These are phyloP conservation scores for Crepidotus variabilis DNA, from an alignment of 768 basidiomycete species.

Conservation along the genomic window DNA sequence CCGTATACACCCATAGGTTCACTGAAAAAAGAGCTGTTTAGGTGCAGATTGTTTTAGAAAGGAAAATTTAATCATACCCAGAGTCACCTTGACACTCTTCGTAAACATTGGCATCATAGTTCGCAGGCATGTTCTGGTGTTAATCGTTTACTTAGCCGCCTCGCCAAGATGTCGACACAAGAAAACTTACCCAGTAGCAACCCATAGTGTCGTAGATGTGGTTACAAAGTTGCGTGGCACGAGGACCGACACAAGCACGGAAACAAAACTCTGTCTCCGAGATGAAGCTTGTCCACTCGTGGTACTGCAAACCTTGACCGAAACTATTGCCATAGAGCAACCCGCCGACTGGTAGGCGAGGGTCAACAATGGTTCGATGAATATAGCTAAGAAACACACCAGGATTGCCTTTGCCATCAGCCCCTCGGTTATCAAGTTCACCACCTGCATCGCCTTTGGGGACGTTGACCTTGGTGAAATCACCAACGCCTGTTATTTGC, in stretches of 20 bases:
- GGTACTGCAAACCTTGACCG: constrained; percentile 47
- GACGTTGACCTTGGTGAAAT: constrained; percentile 69
- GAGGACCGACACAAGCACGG: constrained; percentile 63
- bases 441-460: constrained; percentile 52
- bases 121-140: constrained; percentile 70
- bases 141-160: constrained; percentile 9
- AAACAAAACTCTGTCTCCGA: constrained; percentile 66
- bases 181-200: constrained; percentile 40
- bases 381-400: constrained; percentile 13
- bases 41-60: not conserved
- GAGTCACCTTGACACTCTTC: constrained; percentile 65
- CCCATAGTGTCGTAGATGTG: constrained; percentile 78
- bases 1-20: constrained; percentile 71
- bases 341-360: constrained; percentile 53
- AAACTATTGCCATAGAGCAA: constrained; percentile 66
- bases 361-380: not conserved
- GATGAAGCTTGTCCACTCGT: constrained; percentile 86
- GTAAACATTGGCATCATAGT: constrained; percentile 56
- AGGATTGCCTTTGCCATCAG: constrained; percentile 35
- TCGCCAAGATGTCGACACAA: not conserved
- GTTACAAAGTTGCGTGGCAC: constrained; percentile 60
- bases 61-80: constrained; percentile 28
- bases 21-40: constrained; percentile 15
- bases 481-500: constrained; percentile 59
- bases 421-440: constrained; percentile 72